Conservation (phyloP, 2,329 filamentous ascomycete genomes). For the Alternaria conjuncta region DNA sequence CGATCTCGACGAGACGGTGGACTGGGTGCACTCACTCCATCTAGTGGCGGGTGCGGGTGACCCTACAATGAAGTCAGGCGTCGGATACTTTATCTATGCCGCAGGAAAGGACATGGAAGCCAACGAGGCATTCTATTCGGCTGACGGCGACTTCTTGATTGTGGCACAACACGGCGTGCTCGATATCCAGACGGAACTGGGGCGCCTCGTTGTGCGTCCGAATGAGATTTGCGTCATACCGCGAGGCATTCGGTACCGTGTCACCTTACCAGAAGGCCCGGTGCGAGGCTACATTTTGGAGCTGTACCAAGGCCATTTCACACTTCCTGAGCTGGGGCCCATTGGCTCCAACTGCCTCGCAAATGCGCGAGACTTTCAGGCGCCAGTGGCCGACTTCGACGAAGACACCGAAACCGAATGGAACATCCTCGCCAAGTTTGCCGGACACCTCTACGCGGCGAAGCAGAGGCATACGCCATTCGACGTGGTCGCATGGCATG, state of each 20-base stretch:
- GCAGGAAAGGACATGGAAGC: slow-evolving; percentile 78
- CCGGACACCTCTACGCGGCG: slow-evolving; percentile 65
- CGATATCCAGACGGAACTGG: slow-evolving; percentile 73
- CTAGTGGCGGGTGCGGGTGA: slow-evolving; percentile 81
- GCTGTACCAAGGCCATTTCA: slow-evolving; percentile 68
- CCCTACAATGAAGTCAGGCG: slow-evolving; percentile 75
- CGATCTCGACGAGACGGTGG: slow-evolving; percentile 71
- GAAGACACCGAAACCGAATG: slow-evolving; percentile 63
- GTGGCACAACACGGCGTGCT: slow-evolving; percentile 69
- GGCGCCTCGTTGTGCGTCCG: slow-evolving; percentile 67
- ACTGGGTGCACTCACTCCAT: slow-evolving; percentile 73
- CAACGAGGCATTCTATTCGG: slow-evolving; percentile 81
- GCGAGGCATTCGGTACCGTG: slow-evolving; percentile 68
- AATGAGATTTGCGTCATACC: slow-evolving; percentile 73
- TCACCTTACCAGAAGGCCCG: slow-evolving; percentile 65
- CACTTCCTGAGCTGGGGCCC: slow-evolving; percentile 70
- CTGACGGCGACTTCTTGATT: slow-evolving; percentile 73
- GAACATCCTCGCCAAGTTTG: slow-evolving; percentile 67
- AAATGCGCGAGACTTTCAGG: slow-evolving; percentile 69
- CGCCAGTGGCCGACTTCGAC: slow-evolving; percentile 64
- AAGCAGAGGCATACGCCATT: slow-evolving; percentile 71
- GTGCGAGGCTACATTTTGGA: slow-evolving; percentile 72
- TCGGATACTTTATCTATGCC: slow-evolving; percentile 82
- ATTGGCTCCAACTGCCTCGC: slow-evolving; percentile 71
- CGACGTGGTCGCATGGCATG: slow-evolving; percentile 75